Evolutionary conservation across 164 flowering plant genomes (phyloP), one percentile per base, ranked within the genome.

Genomic region (Stephania cephalantha): DNA sequence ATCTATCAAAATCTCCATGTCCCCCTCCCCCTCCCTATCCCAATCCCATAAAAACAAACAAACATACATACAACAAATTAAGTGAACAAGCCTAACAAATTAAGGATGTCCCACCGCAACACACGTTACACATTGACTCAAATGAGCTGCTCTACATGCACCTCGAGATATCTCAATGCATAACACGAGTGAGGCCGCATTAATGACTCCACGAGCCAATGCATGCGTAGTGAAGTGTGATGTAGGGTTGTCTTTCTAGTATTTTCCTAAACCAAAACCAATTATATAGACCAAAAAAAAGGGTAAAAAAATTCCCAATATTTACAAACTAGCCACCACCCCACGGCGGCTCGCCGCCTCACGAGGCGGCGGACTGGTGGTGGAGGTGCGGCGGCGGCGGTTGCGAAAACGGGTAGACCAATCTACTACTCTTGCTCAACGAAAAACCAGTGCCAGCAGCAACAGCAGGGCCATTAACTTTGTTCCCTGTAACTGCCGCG

Each of bases 301-400:
- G 18, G 30, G 15, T 30, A 50, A 29, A 46, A 22, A 17, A 66
- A 6, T 15, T 20, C 9, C 66, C 9, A 18, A 61, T 61, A 17
- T 61, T 61, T 61, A 61, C 66, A 35, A 35, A 35, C 42, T 35
- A 35, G 42, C 42, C 42, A 35, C 2, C 4, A 35, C 42, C 42
- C 42, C 42, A 25, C 42, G 42, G 42, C 42, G 42, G 42, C 1
- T 4, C 42, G 44, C 50, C 6, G 17, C 20, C 46, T 63, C 68
- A 78, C 12, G 80, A 77, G 42, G 81, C 79, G 4, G 83, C 79
- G 30, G 84, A 81, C n/a, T 81, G 78, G 55, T 74, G 79, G 77
- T 76, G 84, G 48, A 44, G 46, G 25, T 55, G 68, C 18, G 66
- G 18, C 12, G 50, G 52, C 11, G 75, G 81, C 9, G 72, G 42